Percentiles rank a stretch among this genome's conserved stretches.
Evolutionary conservation across 805 yeast genomes (phyloP).

Genomic region (Schizosaccharomyces japonicus): DNA sequence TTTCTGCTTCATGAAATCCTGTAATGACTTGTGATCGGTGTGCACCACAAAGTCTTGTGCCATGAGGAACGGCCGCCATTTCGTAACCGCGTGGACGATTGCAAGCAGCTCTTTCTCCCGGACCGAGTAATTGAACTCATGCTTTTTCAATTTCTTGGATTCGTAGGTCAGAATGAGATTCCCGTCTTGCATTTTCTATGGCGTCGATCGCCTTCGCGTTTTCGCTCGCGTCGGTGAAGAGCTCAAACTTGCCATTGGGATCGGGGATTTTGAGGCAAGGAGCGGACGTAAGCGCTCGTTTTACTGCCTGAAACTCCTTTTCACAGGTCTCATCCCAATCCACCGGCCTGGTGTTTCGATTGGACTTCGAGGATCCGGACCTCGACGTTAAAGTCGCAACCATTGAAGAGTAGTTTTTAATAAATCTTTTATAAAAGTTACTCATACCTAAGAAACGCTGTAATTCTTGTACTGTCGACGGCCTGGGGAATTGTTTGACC

Average conservation of each 20-base stretch:
- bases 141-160: background rate
- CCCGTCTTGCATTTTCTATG: constrained; percentile 3
- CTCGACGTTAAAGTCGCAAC: background rate
- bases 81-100: constrained; percentile 5
- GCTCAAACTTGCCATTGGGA: background rate
- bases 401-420: background rate
- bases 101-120: constrained; percentile 8
- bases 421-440: background rate
- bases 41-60: constrained; percentile 1
- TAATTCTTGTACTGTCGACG: background rate
- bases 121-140: constrained; percentile 7
- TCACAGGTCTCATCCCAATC: background rate
- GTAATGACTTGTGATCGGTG: constrained; percentile 5
- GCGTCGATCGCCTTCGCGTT: constrained; percentile 4
- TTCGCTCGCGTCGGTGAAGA: constrained; percentile 9
- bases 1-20: background rate
- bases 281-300: no score
- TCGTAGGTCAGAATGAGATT: no score
- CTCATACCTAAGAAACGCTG: background rate
- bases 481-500: background rate
- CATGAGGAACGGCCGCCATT: constrained; percentile 6
- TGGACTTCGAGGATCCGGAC: background rate
- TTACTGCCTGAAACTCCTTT: background rate
- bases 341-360: background rate
- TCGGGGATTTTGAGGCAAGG: background rate